A percentile compares a stretch with the other conserved stretches of the same genome.
Conservation (phyloP, 1,139 yeast species). For the Lodderomyces orthopsilosis region DNA sequence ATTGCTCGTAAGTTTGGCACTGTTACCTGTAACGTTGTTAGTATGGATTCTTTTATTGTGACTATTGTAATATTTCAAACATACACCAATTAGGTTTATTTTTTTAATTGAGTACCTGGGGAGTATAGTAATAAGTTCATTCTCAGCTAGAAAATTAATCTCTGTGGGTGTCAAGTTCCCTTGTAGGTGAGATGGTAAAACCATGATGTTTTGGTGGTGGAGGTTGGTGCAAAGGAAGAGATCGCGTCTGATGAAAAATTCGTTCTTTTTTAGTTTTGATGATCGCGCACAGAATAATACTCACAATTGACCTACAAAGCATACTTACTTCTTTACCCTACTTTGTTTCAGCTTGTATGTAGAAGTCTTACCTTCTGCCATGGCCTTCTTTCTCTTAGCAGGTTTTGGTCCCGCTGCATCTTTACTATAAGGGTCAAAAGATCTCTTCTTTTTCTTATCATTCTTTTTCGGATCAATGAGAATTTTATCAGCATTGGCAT, state of each 20-base stretch:
- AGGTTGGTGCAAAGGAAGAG: background rate
- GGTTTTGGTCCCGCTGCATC: slow-evolving; percentile 50
- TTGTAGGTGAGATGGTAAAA: slow-evolving; percentile 57
- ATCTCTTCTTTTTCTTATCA: slow-evolving; percentile 33
- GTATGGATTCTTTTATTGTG: slow-evolving; percentile 5
- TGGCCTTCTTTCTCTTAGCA: slow-evolving; percentile 42
- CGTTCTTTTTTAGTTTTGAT: too few relatives aligned
- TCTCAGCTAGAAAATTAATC: slow-evolving; percentile 81
- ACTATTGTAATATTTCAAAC: too few relatives aligned
- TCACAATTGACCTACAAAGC: too few relatives aligned
- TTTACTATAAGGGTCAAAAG: slow-evolving; percentile 60
- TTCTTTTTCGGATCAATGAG: slow-evolving; percentile 27
- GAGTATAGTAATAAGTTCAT: slow-evolving; percentile 64
- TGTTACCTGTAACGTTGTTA: slow-evolving; percentile 29
- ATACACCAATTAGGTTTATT: slow-evolving; percentile 60
- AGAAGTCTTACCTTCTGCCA: slow-evolving; percentile 45
- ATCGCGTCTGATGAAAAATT: background rate
- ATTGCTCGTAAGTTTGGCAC: slow-evolving; percentile 62
- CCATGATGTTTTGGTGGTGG: slow-evolving; percentile 38
- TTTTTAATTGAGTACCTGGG: slow-evolving; percentile 73
- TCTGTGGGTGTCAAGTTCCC: slow-evolving; percentile 73
- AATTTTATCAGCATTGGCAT: slow-evolving; percentile 48
- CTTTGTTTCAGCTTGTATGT: slow-evolving; percentile 38
- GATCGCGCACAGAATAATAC: too few relatives aligned
- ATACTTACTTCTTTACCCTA: slow-evolving; percentile 1